A percentile compares a stretch with the other conserved stretches of the same genome.
Conservation (phyloP, 768 basidiomycete species). For the Mrakia gelida region DNA sequence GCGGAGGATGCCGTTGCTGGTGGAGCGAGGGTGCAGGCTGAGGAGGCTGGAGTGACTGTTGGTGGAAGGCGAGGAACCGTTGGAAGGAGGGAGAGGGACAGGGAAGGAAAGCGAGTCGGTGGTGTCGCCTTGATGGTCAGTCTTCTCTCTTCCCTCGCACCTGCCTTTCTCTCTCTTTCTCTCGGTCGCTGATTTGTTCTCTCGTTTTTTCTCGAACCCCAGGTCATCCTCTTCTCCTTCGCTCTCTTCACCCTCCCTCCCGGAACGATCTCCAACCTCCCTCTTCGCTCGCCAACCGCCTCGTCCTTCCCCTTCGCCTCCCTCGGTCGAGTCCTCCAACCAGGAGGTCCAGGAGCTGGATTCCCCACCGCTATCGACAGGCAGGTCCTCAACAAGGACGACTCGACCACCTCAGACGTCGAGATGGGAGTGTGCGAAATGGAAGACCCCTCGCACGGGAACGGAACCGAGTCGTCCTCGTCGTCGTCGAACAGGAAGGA, state of each 20-base stretch:
- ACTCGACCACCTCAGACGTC: neutral
- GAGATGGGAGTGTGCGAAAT: conserved; percentile 14
- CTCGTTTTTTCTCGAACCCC: neutral
- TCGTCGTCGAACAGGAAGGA: neutral
- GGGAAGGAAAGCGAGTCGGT: conserved; percentile 33
- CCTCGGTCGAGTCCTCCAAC: conserved; percentile 27
- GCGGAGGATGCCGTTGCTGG: neutral
- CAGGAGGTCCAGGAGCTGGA: conserved; percentile 17
- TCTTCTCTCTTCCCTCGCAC: neutral
- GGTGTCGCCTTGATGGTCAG: conserved; percentile 38
- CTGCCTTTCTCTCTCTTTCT: neutral
- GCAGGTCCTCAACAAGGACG: neutral
- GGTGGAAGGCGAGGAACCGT: neutral
- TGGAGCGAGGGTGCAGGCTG: neutral
- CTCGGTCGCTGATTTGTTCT: neutral
- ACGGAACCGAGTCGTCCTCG: conserved; percentile 9
- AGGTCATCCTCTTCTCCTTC: conserved; percentile 33
- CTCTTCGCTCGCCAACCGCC: conserved; percentile 4
- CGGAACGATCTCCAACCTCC: conserved; percentile 25
- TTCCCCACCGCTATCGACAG: neutral
- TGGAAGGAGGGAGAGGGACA: conserved; percentile 16
- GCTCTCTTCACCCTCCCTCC: conserved; percentile 31
- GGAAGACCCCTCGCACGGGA: neutral
- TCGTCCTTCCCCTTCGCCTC: conserved; percentile 10
- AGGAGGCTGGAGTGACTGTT: neutral